phyloP scores from a whole-genome alignment of 2,329 filamentous ascomycete species.

The Fusarium anguioides region DNA sequence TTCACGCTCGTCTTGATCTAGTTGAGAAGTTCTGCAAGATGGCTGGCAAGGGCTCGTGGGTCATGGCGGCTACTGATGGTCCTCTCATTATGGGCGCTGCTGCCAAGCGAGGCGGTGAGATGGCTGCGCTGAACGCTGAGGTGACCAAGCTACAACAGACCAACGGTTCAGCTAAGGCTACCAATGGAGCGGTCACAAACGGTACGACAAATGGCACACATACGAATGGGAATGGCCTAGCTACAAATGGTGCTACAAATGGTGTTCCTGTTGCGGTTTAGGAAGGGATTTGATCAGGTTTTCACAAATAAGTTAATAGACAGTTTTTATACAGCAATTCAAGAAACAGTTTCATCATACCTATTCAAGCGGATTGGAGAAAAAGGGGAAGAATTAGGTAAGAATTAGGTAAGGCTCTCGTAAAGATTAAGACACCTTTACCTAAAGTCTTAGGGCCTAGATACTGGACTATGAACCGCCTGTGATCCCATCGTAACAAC shows the following conservation, averaged over 20 bases:
- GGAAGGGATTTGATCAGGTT: rapidly evolving
- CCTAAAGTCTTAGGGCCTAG: too few species aligned
- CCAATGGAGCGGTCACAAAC: too few species aligned
- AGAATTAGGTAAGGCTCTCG: too few species aligned
- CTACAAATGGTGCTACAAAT: not conserved
- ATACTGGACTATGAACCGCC: too few species aligned
- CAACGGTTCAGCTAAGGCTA: not conserved
- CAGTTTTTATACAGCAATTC: too few species aligned
- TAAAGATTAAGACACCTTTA: too few species aligned
- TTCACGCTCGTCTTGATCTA: slow-evolving; percentile 54
- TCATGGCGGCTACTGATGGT: slow-evolving; percentile 47
- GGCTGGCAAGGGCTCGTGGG: slow-evolving; percentile 47
- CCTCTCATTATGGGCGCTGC: slow-evolving; percentile 44
- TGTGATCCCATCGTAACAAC: too few species aligned
- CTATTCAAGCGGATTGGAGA: too few species aligned
- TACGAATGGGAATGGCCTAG: not conserved
- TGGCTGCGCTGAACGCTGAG: slow-evolving; percentile 40
- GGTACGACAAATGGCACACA: too few species aligned
- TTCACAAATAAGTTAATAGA: not conserved
- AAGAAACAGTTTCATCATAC: too few species aligned
- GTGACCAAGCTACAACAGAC: slow-evolving; percentile 9
- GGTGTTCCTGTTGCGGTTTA: not conserved
- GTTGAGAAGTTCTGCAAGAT: slow-evolving; percentile 52
- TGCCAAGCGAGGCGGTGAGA: slow-evolving; percentile 40
- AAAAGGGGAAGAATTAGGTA: too few species aligned